phyloP scores from a whole-genome alignment of 1,284 basidiomycete species.

The Ceratobasidium sp. region DNA sequence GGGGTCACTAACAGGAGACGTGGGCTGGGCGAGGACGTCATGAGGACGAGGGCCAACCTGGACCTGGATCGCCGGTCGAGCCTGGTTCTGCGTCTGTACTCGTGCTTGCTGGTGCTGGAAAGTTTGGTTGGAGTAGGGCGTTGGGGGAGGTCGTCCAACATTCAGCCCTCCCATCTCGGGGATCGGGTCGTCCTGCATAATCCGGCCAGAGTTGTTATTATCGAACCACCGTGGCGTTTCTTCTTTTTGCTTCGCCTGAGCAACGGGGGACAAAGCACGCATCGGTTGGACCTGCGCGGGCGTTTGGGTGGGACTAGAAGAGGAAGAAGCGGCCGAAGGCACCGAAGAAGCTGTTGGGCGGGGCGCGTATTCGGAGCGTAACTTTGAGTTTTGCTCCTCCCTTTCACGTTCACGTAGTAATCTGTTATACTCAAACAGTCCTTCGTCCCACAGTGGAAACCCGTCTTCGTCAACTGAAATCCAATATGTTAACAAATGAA shows the following conservation, averaged over 20 bases:
- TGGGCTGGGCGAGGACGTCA: conserved; percentile 34
- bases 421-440: conserved; percentile 39
- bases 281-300: conserved; percentile 7
- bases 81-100: conserved; percentile 12
- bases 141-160: conserved; percentile 32
- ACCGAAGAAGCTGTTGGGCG: conserved; percentile 1
- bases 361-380: conserved; percentile 36
- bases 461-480: conserved; percentile 40
- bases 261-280: not conserved
- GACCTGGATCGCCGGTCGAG: conserved; percentile 21
- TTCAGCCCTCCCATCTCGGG: conserved; percentile 27
- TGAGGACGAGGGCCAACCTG: conserved; percentile 42
- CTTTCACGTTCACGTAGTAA: not conserved
- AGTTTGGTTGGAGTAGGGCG: not conserved
- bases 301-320: conserved; percentile 14
- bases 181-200: conserved; percentile 15
- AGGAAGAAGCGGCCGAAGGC: conserved; percentile 22
- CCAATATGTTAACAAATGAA: not conserved
- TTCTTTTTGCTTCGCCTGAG: conserved; percentile 28
- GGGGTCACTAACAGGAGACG: conserved; percentile 33
- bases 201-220: conserved; percentile 1
- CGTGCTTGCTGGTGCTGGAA: not conserved
- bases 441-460: conserved; percentile 44
- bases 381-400: conserved; percentile 26
- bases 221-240: conserved; percentile 25